Evolutionary conservation across 2,329 filamentous ascomycete species (phyloP), one percentile per base, ranked within the genome.

Genomic region (Gaeumannomyces sp.): DNA sequence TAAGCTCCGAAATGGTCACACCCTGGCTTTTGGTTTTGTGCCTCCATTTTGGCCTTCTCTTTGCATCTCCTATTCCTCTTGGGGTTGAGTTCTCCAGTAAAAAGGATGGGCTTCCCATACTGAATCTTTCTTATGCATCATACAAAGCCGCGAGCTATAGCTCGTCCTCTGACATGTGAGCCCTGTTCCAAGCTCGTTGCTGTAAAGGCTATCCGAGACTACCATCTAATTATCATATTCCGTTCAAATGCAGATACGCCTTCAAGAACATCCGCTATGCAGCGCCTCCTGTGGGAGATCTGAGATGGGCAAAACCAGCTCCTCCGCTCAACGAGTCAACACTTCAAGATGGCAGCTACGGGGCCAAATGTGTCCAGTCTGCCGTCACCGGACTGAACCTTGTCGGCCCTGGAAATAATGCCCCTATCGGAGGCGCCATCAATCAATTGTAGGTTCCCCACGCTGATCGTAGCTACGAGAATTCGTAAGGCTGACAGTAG

Each of bases 201-300:
- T 22, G 16, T 4, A 29, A 59, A 50, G 11, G 4, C 14, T n/a
- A 59, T 38, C 28, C 25, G 4, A 19, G 14, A 5, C 35, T 16
- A 5, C 16, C 35, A 38, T 3, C 35, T 38, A 38, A 16, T 5
- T 1, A 5, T 38, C 13, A 19, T 14, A 14, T 38, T 38, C 35
- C 13, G 35, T 38, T 38, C 31, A 27, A 60, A 19, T 62, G 35
- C 68, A 72, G 75, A 35, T 77, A 78, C 65, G 71, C 69, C 50
- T 80, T 80, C 69, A 75, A 74, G 64, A 80, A 80, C 65, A 77
- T 80, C 63, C 76, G 77, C 0, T 81, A 77, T 68, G 79, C 76
- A 2, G 78, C 78, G 13, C 76, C 78, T 14, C 78, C 79, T 0
- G 69, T 74, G 4, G 78, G 76, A 16, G 69, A 75, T 14, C 70